Percentiles rank a stretch among this genome's conserved stretches.
Evolutionary conservation across 2,329 filamentous ascomycete species (phyloP).

Genomic region (Sclerotinia minor): DNA sequence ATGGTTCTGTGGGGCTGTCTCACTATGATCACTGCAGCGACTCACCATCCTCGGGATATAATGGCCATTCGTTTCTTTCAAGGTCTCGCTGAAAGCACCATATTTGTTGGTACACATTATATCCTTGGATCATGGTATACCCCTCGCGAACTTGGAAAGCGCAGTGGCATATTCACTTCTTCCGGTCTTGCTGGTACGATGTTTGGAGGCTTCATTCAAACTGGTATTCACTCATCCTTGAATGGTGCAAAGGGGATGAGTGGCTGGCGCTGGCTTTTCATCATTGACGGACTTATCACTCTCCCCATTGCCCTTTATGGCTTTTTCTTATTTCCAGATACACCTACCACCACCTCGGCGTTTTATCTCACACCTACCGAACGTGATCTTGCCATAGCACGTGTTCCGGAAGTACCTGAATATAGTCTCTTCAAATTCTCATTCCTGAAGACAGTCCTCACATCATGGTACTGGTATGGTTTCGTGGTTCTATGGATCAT

Average conservation of each 20-base stretch:
- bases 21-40: slow-evolving; percentile 61
- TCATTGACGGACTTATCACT: slow-evolving; percentile 57
- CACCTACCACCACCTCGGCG: slow-evolving; percentile 46
- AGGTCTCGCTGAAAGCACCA: slow-evolving; percentile 54
- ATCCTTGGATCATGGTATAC: slow-evolving; percentile 64
- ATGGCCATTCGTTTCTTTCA: slow-evolving; percentile 55
- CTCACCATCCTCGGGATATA: slow-evolving; percentile 53
- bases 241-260: slow-evolving; percentile 47
- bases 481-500: slow-evolving; percentile 69
- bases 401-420: slow-evolving; percentile 47
- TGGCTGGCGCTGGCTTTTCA: slow-evolving; percentile 57
- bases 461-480: slow-evolving; percentile 65
- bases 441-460: slow-evolving; percentile 57
- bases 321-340: slow-evolving; percentile 50
- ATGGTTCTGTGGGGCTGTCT: slow-evolving; percentile 64
- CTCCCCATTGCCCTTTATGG: slow-evolving; percentile 58
- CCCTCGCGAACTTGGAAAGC: slow-evolving; percentile 59
- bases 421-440: slow-evolving; percentile 46
- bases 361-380: slow-evolving; percentile 47
- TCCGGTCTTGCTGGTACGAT: slow-evolving; percentile 61
- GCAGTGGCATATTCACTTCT: slow-evolving; percentile 60
- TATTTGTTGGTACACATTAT: slow-evolving; percentile 59
- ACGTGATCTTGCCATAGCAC: slow-evolving; percentile 46
- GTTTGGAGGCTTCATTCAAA: slow-evolving; percentile 63
- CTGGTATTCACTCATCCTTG: slow-evolving; percentile 40